Evolutionary conservation across 176 grass and related monocot species (phyloP), one percentile per base, ranked within the genome.

Genomic region (Carex littledalei): DNA sequence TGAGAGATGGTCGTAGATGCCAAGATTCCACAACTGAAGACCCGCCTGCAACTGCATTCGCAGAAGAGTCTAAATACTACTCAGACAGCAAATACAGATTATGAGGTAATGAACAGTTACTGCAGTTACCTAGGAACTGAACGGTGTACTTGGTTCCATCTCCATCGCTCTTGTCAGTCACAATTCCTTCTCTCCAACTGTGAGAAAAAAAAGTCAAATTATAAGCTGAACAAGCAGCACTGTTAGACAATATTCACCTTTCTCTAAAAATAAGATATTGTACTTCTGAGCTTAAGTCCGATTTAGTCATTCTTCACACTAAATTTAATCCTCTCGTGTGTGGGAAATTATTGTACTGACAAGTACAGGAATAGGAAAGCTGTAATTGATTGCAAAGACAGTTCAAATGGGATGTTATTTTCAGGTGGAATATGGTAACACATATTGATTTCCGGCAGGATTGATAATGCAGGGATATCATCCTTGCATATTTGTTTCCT

Each of bases 101-200:
- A 32, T 34, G 15, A 55, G 22, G 29, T 24, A 78, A 78, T 78
- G 52, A 11, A 26, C 3, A 57, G 7, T 26, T 56, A 56, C 15
- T 29, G 18, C 22, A 79, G 21, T 81, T 83, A 96, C 97, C 97
- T 88, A 92, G 67, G 89, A 94, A 92, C 18, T 92, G 84, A 52
- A 99, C 88, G 24, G 78, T 84, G 57, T 92, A 86, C 63, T 96
- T 96, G 35, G 90, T 81, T 74, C 84, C 91, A 88, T 93, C 85
- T 59, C 24, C 86, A 63, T 90, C 90, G 63, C 24, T 62, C 52
- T 91, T 92, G 54, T 94, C 88, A 68, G 91, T 79, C 75, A 99
- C 87, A 84, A 92, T 60, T 63, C 97, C 97, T 85, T 99, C 91
- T 81, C 90, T 87, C 97, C 97, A 99, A 88, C 97, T 96, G 67